Base-by-base conservation (phyloP, 164 flowering plant species). In the Vitis rupestris region DNA sequence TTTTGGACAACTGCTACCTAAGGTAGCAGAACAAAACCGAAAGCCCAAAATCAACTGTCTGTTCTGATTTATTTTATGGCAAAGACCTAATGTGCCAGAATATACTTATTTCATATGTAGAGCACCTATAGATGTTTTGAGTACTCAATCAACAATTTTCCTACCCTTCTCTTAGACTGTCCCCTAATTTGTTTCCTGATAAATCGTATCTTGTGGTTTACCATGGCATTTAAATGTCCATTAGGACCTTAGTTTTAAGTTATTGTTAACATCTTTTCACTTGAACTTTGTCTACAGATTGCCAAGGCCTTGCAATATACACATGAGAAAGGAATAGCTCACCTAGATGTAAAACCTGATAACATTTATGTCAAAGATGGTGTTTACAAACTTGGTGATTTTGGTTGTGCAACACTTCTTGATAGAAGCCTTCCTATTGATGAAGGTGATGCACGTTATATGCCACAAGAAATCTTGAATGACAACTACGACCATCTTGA, bases 361-460 rank as follows among this genome's bases (percentile, higher is more conserved):
- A 95, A 95, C 82, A 91, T 95, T 76, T 95, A 91, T 86, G 87
- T 91, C 48, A 95, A 89, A 75, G 78, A 87, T 68, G 92, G 94
- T 70, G 76, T 86, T 69, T 93, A 86, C 74, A 95, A 95, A 79
- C 97, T 95, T 74, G 99, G 99, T 56, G 99, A 95, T 76, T 91
- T 95, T 78, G 99, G 99, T 67, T 90, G 97, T 80, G 93, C 97
- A 49, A 93, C 94, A 31, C 91, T 84, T 12, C 73, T 91, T 2
- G 82, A 93, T 72, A 74, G 79, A 61, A 91, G 90, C 79, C 77
- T 95, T 58, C 91, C 97, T 9, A 79, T 93, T 66, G 99, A 95
- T 76, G 99, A 93, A 76, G 98, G 99, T 2, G 99, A 95, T 86
- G 96, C 94, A 19, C 92, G 98, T 1, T 95, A 95, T 75, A 90